Evolutionary conservation across 495 filamentous ascomycete genomes (phyloP), one percentile per base, ranked within the genome.

Genomic region (Lindgomyces ingoldianus): DNA sequence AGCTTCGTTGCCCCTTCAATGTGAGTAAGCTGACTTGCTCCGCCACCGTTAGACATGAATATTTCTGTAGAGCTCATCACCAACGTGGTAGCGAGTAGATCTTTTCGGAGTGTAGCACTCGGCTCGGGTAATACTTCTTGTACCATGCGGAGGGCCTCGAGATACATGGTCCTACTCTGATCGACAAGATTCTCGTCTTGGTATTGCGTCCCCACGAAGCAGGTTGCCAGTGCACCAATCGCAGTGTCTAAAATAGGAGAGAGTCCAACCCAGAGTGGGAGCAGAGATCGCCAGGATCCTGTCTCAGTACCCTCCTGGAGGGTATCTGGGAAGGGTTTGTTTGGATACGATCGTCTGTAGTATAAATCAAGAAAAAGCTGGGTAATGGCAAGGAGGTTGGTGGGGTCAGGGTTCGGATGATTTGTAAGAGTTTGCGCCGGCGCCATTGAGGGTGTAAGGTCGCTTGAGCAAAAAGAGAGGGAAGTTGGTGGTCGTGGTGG

Each of bases 1-100:
- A 67, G 49, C 22, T 49, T 29, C 21, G 64, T 62, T 16, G 64
- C 64, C 2, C 65, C 65, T 22, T 68, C 59, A 27, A 68, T 57
- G 29, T 68, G 65, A 2, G 48, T 49, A 1, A 47, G 42, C 44
- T 64, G 60, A 55, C 54, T 64, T 8, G 51, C 9, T 24, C 65
- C 60, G 22, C 52, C 59, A 18, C 56, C 59, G 41, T 59, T 63
- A 4, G 50, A 50, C 25, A 68, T 27, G 42, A 68, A 68, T 11
- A 64, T 9, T 30, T 68, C 65, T 1, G 33, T 60, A 6, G 60
- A 60, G 19, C 59, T 64, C 59, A 68, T 58, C 1, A 68, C 60
- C 9, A 68, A 53, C 3, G 59, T 59, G 2, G 65, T 64, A 8
- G 59, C 60, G 2, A 64, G 12, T 9, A 68, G 36, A 25, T 68